Evolutionary conservation across 108 stramenopile genomes (phyloP).

Genomic region (Skeletonema grethae): DNA sequence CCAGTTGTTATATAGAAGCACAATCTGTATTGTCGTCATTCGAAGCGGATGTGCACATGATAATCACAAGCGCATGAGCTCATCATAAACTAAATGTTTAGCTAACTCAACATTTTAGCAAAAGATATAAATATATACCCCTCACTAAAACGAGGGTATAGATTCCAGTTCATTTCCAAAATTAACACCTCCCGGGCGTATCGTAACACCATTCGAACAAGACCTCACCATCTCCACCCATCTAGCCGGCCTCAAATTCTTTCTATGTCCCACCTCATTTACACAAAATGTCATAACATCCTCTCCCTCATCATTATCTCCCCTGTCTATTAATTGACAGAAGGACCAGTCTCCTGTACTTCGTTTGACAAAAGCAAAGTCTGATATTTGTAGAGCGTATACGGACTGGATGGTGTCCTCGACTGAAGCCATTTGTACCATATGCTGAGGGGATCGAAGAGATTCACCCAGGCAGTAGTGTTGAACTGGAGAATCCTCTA

Average conservation of each 20-base stretch:
- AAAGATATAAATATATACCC: no score
- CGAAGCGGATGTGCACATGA: no score
- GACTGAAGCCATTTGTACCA: neutral
- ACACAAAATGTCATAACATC: conserved; percentile 1
- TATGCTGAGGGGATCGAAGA: neutral
- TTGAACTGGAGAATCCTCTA: neutral
- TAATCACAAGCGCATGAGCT: no score
- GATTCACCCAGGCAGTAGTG: neutral
- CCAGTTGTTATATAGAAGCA: no score
- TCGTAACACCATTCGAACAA: neutral
- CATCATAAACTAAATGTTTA: no score
- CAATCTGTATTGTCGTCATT: no score
- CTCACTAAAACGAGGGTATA: no score
- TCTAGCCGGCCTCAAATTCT: neutral
- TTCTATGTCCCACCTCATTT: neutral
- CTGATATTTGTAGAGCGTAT: neutral
- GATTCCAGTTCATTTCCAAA: neutral
- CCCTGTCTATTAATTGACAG: neutral
- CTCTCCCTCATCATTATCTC: neutral
- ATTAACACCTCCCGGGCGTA: neutral
- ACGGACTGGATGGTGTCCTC: neutral
- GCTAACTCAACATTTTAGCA: no score
- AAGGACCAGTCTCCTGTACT: neutral
- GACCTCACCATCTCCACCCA: neutral
- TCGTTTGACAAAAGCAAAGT: neutral